Evolutionary conservation across 2,329 filamentous ascomycete species (phyloP).

Genomic region (Phialocephala subalpina): DNA sequence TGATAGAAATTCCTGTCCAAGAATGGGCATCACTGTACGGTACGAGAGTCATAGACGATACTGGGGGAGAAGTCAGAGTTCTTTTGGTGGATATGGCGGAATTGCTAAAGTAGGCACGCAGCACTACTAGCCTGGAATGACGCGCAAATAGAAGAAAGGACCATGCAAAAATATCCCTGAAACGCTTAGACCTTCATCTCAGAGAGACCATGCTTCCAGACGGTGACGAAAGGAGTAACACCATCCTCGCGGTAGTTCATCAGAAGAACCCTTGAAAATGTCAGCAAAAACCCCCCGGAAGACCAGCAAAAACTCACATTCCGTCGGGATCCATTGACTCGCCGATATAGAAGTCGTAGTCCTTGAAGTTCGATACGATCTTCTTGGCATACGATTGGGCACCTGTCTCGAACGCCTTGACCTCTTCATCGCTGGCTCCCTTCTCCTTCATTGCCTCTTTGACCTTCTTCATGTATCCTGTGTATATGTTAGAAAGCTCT

Average conservation of each 20-base stretch:
- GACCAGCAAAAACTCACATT: slow-evolving; percentile 70
- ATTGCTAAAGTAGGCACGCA: not conserved
- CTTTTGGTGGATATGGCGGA: slow-evolving; percentile 6
- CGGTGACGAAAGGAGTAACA: slow-evolving; percentile 83
- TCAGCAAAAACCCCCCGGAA: slow-evolving; percentile 21
- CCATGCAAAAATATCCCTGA: slow-evolving; percentile 4
- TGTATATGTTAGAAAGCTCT: slow-evolving; percentile 21
- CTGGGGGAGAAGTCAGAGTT: not conserved
- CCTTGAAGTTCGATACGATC: slow-evolving; percentile 86
- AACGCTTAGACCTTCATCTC: slow-evolving; percentile 88
- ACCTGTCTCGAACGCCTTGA: slow-evolving; percentile 82
- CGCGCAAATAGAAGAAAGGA: not conserved
- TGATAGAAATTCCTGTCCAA: no score
- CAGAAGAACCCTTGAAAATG: slow-evolving; percentile 69
- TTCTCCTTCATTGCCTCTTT: slow-evolving; percentile 73
- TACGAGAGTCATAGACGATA: no score
- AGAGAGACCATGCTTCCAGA: slow-evolving; percentile 95
- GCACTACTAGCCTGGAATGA: slow-evolving; percentile 1
- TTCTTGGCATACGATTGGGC: slow-evolving; percentile 80
- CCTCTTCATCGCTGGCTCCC: slow-evolving; percentile 66
- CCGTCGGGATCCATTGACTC: slow-evolving; percentile 92
- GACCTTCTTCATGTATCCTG: slow-evolving; percentile 92
- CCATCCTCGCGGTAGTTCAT: slow-evolving; percentile 99
- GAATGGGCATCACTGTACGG: no score
- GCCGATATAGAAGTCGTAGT: slow-evolving; percentile 94